Base-by-base conservation (phyloP, 306 rosid species). In the Arachis stenosperma region DNA sequence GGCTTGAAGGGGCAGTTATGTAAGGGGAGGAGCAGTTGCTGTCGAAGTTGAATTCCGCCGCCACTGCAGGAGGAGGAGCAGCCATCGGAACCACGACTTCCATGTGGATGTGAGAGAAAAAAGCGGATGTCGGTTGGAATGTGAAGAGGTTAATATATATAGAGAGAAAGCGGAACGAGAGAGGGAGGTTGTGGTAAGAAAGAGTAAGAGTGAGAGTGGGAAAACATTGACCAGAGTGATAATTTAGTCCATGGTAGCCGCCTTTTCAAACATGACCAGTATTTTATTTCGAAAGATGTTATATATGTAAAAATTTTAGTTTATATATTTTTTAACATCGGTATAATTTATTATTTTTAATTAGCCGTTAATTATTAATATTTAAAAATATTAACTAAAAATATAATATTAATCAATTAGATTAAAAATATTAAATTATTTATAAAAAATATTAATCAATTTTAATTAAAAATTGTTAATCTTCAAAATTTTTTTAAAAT, bases 1-100 rank as follows among this genome's bases (percentile, higher is more conserved):
- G 99, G 52, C 95, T 88, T 2, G 99, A 91, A 44, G 99, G 97
- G 8, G 99, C 99, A 0, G 97, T 91, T 37, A 90, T 83, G 87
- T 91, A 94, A 0, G 97, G 96, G 9, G 99, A 88, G 53, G 99
- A 94, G 54, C 82, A 83, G 58, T 78, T 76, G 78, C 97, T 89
- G 73, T 91, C 90, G 80, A 89, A 91, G 88, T 87, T 86, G 90
- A 91, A 87, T 58, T 86, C 95, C 8, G 6, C 59, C 11, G 81
- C 58, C 11, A 79, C 58, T 9, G 40, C 2, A 8, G 61, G 36
- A 56, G 52, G 36, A 43, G 61, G 17, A 53, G 82, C 56, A 39
- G 81, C 58, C 10, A 57, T 65, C 7, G 85, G 84, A 7, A 77
- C 61, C 6, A 62, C 73, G 52, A 84, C 70, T 67, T 78, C 83